A percentile compares a stretch with the other conserved stretches of the same genome.
Conservation (phyloP, 208 protist species). For the Leishmania tropica region DNA sequence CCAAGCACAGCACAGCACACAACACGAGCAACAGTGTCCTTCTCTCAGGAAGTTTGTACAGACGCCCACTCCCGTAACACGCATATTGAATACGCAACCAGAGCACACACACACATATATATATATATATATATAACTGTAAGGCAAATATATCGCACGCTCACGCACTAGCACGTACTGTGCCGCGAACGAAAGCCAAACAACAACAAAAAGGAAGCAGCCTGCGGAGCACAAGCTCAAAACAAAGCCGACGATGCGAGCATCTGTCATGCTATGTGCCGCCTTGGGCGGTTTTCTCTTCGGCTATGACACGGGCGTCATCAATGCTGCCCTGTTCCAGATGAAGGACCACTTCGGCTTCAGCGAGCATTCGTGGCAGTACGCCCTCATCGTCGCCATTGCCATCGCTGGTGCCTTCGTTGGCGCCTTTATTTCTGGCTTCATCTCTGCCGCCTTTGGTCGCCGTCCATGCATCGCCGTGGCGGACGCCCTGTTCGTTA, state of each 20-base stretch:
- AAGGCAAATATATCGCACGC: too few species aligned
- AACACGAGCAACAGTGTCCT: too few species aligned
- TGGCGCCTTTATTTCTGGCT: constrained; percentile 75
- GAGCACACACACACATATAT: neutral
- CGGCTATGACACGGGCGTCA: constrained; percentile 93
- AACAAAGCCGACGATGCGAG: constrained; percentile 28
- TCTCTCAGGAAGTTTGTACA: neutral
- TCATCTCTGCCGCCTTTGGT: constrained; percentile 74
- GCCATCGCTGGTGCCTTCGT: constrained; percentile 84
- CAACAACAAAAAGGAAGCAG: neutral
- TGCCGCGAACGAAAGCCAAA: neutral
- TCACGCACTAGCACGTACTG: neutral
- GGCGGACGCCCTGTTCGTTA: constrained; percentile 82
- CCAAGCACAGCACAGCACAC: neutral
- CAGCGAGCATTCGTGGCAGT: constrained; percentile 74
- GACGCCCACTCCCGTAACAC: neutral
- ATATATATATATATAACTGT: constrained; percentile 2
- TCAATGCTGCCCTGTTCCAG: constrained; percentile 91
- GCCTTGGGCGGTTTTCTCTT: constrained; percentile 92
- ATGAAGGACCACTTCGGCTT: constrained; percentile 92
- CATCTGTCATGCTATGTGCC: constrained; percentile 78
- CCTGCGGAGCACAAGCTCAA: neutral
- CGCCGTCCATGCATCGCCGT: constrained; percentile 73
- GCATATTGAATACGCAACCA: neutral
- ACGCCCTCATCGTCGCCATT: constrained; percentile 86